These are phyloP conservation scores for Knufia fluminis DNA, from an alignment of 2,329 filamentous ascomycete species.

Conservation along the genomic window DNA sequence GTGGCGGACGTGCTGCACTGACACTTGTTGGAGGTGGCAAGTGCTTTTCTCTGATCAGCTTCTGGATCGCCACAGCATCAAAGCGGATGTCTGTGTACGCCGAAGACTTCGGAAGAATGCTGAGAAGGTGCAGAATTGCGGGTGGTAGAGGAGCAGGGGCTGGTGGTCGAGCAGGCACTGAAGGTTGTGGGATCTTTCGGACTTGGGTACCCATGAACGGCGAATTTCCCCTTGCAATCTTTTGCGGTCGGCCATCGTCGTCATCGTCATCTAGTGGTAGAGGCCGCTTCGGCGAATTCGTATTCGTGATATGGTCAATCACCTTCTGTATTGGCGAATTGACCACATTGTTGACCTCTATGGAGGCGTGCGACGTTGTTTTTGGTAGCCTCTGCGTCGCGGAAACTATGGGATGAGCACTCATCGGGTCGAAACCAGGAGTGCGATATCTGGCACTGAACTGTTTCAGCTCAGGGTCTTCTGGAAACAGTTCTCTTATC, in stretches of 20 bases:
- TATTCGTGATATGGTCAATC: constrained; percentile 27
- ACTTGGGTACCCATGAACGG: constrained; percentile 73
- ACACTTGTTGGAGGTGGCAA: constrained; percentile 47
- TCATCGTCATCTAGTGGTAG: constrained; percentile 55
- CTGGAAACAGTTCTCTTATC: constrained; percentile 88
- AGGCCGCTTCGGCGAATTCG: constrained; percentile 46
- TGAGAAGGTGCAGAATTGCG: constrained; percentile 52
- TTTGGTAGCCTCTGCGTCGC: constrained; percentile 63
- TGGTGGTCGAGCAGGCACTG: constrained; percentile 35
- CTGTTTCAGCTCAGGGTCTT: constrained; percentile 65
- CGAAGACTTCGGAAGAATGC: constrained; percentile 64
- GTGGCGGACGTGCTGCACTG: constrained; percentile 17
- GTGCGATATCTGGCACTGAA: constrained; percentile 70
- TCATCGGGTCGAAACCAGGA: constrained; percentile 69
- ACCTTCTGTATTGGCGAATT: constrained; percentile 31
- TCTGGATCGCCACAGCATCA: constrained; percentile 61
- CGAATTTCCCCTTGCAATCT: constrained; percentile 73
- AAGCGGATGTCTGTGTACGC: constrained; percentile 64
- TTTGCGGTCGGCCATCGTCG: constrained; percentile 69
- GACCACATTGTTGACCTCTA: constrained; percentile 19
- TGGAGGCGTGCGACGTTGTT: constrained; percentile 30
- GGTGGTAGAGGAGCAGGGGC: constrained; percentile 62
- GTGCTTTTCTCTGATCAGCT: constrained; percentile 49
- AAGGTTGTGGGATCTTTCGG: constrained; percentile 74
- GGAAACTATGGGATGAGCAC: constrained; percentile 74